These are phyloP conservation scores for Adansonia rubrostipa DNA, from an alignment of 441 rosid genomes.

Conservation along the genomic window DNA sequence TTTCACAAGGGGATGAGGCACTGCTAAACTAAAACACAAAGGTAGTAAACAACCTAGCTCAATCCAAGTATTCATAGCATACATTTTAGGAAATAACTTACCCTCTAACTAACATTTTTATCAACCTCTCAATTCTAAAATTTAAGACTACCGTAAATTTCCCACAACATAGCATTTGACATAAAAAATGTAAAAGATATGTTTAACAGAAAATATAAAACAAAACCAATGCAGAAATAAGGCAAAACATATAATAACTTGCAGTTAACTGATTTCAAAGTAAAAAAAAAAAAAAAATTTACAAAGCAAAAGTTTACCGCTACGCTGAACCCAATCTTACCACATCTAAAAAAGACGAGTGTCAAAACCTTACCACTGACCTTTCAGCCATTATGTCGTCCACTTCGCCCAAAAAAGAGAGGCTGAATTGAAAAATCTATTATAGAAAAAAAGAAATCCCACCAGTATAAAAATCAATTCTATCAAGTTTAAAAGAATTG, in stretches of 20 bases:
- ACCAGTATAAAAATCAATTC: conserved; percentile 50
- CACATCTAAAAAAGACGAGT: conserved; percentile 56
- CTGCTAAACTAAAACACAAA: background rate
- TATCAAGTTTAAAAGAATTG: conserved; percentile 34
- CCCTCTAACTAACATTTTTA: background rate
- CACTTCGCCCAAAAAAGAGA: conserved; percentile 66
- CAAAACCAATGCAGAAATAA: conserved; percentile 10
- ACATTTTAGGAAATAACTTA: background rate
- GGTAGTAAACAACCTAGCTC: conserved; percentile 1
- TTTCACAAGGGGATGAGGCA: background rate
- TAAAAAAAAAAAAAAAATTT: background rate
- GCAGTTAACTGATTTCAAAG: conserved; percentile 6
- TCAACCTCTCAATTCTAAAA: background rate
- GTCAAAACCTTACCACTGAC: conserved; percentile 63
- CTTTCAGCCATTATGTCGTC: conserved; percentile 65
- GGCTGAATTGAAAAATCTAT: conserved; percentile 70
- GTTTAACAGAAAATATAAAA: conserved; percentile 13
- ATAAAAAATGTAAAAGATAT: conserved; percentile 23
- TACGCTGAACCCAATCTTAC: conserved; percentile 52
- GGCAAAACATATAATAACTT: conserved; percentile 10
- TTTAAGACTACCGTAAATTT: background rate
- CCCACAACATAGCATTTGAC: conserved; percentile 14
- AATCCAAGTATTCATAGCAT: conserved; percentile 9
- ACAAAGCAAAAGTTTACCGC: conserved; percentile 18
- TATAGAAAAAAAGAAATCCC: conserved; percentile 44